Base-by-base conservation (phyloP, 208 protist species). In the Acanthamoeba rhysodes region DNA sequence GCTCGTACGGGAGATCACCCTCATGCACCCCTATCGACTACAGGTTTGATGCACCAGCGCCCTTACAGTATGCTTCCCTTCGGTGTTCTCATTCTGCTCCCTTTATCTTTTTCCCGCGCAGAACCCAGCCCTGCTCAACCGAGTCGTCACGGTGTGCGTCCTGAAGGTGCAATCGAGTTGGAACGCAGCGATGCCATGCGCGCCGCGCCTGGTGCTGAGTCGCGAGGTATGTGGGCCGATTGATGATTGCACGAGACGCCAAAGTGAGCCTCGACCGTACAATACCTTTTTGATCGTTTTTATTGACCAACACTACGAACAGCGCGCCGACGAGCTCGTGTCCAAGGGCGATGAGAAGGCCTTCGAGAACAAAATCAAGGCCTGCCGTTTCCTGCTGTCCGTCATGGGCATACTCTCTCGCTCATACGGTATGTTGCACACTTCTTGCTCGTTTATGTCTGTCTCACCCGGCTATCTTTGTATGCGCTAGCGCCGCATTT, bases 331-430 rank as follows among this genome's bases (percentile, higher is more conserved):
- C 27, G 76, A 55, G 34, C 45, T 84, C 0, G 32, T 37, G 27
- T 7, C 76, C n/a, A 48, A 55, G 24, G 76, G 76, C 34, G 76
- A 84, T 20, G 76, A 57, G 7, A 84, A 84, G 76, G 24, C 32
- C 4, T 84, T 84, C 7, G 76, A 84, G 27, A 84, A 48, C 41
- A 84, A 84, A 22, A 10, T 84, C 45, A 84, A 84, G 76, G 76
- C 41, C 24, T 18, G 45, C 20, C 76, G 76, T 27, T 84, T 84
- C 76, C 76, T 84, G 41, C 4, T 48, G 20, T 34, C 76, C n/a
- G 76, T 84, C 6, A 48, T 84, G 76, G 76, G 76, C 76, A 84
- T 84, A 16, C 45, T 84, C 20, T 84, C 37, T 20, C 76, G 76
- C 76, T 27, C 6, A 7, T 84, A 84, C 45, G 76, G 76, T 84